Evolutionary conservation across 768 basidiomycete species (phyloP), one percentile per base, ranked within the genome.

Genomic region (Tubosaeta sp.): DNA sequence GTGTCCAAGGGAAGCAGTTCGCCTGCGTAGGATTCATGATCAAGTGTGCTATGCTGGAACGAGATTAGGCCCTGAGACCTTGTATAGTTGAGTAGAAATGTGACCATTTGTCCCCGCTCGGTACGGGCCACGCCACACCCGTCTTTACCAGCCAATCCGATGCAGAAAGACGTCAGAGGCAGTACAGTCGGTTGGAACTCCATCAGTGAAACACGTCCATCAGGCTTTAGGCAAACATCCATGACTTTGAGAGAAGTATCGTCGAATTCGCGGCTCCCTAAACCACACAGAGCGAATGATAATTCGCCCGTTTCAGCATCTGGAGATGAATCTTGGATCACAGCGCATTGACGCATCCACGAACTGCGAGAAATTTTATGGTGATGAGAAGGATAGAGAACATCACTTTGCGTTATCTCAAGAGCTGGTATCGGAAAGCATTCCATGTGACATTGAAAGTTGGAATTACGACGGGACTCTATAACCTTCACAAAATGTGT

Each of bases 381-480:
- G 16, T 13, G 65, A 12, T 52, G 54, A 2, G 50, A 57, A 39
- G 24, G 38, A 34, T 25, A 8, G 19, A 57, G 41, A 16, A 38
- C 13, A 3, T 48, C 19, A 30, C 10, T 12, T 31, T 38, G 53
- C 10, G 25, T 19, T 36, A 25, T 30, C 12, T 18, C 30, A 4
- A 25, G 18, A 11, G 24, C 12, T 4, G 50, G 50, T 10, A 56
- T 40, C 14, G 41, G 48, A 27, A 56, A 58, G 40, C 51, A 56
- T 40, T 52, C 54, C 41, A 56, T 1, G 48, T 41, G 32, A 8
- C 48, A 52, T 19, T 14, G 44, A 27, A 46, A 31, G 21, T 13
- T 35, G 19, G 21, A 45, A 16, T 22, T n/a, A 16, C 18, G 3
- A 7, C 18, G 16, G 9, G 11, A 35, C 25, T 46, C 35, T 11